Base-by-base conservation (phyloP, 192 early-diverging fungal genomes). In the Backusella mclennaniae region DNA sequence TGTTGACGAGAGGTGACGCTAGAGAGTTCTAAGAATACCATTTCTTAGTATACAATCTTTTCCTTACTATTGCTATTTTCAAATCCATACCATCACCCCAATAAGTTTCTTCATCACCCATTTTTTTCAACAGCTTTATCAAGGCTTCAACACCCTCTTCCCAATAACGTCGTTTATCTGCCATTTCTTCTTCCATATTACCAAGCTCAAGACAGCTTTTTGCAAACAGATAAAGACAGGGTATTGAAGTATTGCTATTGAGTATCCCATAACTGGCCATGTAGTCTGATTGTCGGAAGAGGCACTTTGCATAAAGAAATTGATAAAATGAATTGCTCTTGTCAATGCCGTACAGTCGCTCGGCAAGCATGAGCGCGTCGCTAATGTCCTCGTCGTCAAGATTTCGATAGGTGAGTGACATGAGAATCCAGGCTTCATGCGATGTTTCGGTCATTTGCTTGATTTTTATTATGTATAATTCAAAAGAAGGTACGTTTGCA, bases 301-400 rank as follows among this genome's bases (percentile, higher is more conserved):
- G 41, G 68, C 79, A 73, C 23, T 73, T 67, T 8, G 56, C 79
- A 38, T 80, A 80, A n/a, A 76, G 31, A 5, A 53, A 76, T n/a
- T 33, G 17, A 44, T 80, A 76, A n/a, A 76, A 69, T 11, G 71
- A 23, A 59, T 80, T 80, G 19, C 33, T 76, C 19, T 76, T 67
- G 49, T 80, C 74, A 38, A 80, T 76, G 4, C 74, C 79, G 38
- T 80, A 80, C 1, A 80, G 56, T 41, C 79, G 75, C 52, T 80
- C 79, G 19, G 74, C 38, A 23, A 80, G 66, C 21, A 76, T 26
- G 3, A 80, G 33, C 5, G 74, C 79, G 66, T 80, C 76, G 1
- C n/a, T 42, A 36, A 53, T 71, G 3, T 76, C 75, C 21, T 73
- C 23, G 35, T 80, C 79, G 26, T 80, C 79, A 23, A 80, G 36